Percentiles rank a stretch among this genome's conserved stretches.
Evolutionary conservation across 192 early-diverging fungal species (phyloP).

Genomic region (Podila horticola): DNA sequence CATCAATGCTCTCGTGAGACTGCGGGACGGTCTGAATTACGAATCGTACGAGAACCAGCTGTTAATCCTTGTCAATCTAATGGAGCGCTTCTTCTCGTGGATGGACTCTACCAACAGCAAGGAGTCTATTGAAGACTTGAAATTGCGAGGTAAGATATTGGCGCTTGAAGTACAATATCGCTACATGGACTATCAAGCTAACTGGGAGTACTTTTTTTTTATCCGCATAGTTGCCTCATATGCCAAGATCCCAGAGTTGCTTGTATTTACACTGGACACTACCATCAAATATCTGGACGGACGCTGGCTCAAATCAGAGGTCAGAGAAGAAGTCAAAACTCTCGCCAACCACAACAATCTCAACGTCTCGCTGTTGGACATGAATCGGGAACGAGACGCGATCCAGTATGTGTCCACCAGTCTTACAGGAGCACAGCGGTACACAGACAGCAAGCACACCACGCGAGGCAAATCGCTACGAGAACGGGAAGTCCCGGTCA

Average conservation of each 20-base stretch:
- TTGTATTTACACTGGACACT: constrained; percentile 21
- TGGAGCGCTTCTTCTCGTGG: constrained; percentile 45
- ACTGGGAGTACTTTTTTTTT: not conserved
- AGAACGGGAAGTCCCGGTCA: constrained; percentile 10
- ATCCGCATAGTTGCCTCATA: constrained; percentile 17
- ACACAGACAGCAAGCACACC: constrained; percentile 11
- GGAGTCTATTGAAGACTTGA: constrained; percentile 26
- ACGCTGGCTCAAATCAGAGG: constrained; percentile 30
- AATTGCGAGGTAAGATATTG: constrained; percentile 16
- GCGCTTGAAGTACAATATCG: not conserved
- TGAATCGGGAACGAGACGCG: constrained; percentile 26
- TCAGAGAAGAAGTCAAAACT: not conserved
- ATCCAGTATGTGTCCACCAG: constrained; percentile 27
- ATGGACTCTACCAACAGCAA: constrained; percentile 12
- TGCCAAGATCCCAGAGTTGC: constrained; percentile 26
- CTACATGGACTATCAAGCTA: not conserved
- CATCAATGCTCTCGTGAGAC: constrained; percentile 19
- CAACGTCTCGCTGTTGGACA: constrained; percentile 23
- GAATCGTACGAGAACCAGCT: constrained; percentile 29
- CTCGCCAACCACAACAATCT: not conserved
- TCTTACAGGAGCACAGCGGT: constrained; percentile 11
- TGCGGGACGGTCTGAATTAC: constrained; percentile 19
- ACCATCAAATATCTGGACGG: constrained; percentile 36
- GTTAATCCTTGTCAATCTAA: constrained; percentile 26
- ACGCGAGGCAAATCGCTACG: constrained; percentile 21